Evolutionary conservation across 352 stramenopile genomes (phyloP).

Genomic region (Globisporangium apiculatum): DNA sequence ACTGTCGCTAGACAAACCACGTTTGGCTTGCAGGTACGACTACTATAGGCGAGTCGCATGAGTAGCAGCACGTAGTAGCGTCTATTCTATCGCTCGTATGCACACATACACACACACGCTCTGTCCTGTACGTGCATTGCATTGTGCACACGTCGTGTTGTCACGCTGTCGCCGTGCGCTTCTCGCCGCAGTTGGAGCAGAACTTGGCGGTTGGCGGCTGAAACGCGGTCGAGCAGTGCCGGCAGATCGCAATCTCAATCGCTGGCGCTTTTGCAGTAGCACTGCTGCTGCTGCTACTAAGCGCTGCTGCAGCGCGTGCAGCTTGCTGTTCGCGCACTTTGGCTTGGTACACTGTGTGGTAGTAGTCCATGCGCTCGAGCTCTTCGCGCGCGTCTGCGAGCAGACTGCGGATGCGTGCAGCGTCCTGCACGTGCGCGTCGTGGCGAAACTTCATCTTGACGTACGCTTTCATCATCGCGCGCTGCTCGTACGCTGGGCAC

Average conservation of each 20-base stretch:
- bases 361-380: slow-evolving; percentile 83
- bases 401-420: slow-evolving; percentile 41
- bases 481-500: slow-evolving; percentile 75
- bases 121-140: too few relatives aligned
- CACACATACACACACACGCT: background rate
- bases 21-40: too few relatives aligned
- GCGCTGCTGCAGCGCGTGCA: background rate
- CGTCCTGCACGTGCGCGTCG: slow-evolving; percentile 40
- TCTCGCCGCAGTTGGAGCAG: slow-evolving; percentile 63
- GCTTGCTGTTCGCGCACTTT: slow-evolving; percentile 35
- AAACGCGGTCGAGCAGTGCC: slow-evolving; percentile 34
- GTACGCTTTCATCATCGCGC: slow-evolving; percentile 81
- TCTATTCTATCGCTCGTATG: background rate
- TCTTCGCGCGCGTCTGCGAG: slow-evolving; percentile 65
- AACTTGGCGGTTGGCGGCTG: slow-evolving; percentile 54
- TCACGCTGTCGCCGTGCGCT: slow-evolving; percentile 16
- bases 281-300: background rate
- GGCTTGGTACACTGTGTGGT: slow-evolving; percentile 70
- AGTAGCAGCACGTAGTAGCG: too few relatives aligned
- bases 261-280: background rate
- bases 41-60: too few relatives aligned
- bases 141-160: too few relatives aligned
- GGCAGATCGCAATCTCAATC: slow-evolving; percentile 19
- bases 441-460: slow-evolving; percentile 73
- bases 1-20: too few relatives aligned